These are phyloP conservation scores for Dendrobium officinale DNA, from an alignment of 106 monocot species.

Conservation along the genomic window DNA sequence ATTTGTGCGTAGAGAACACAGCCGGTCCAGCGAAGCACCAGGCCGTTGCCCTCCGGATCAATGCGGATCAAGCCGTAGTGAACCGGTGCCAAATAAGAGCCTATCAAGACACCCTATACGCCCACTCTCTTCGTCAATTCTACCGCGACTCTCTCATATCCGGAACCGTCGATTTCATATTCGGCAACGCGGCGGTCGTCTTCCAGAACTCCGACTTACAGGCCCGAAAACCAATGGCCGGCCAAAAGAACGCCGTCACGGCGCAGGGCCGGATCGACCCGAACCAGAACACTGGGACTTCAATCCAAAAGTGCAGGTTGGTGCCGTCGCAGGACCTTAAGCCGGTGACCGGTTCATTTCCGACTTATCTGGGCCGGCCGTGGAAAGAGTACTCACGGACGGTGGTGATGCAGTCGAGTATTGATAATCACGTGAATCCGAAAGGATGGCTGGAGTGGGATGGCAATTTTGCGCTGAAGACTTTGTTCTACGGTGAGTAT, in stretches of 20 bases:
- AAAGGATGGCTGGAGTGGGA: slow-evolving; percentile 36
- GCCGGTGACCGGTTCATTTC: slow-evolving; percentile 8
- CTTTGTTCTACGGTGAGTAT: slow-evolving; percentile 35
- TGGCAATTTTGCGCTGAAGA: slow-evolving; percentile 21
- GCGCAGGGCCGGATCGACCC: slow-evolving; percentile 35
- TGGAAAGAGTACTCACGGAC: slow-evolving; percentile 49
- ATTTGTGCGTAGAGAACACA: slow-evolving; percentile 53
- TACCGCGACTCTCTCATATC: slow-evolving; percentile 29
- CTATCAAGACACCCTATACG: slow-evolving; percentile 43
- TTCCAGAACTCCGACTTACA: slow-evolving; percentile 30
- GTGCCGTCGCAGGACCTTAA: slow-evolving; percentile 16
- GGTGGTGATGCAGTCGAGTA: slow-evolving; percentile 31
- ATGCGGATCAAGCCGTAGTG: slow-evolving; percentile 23
- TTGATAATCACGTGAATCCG: slow-evolving; percentile 16
- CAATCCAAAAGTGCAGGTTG: slow-evolving; percentile 25
- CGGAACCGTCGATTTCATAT: slow-evolving; percentile 42
- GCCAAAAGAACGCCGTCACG: slow-evolving; percentile 27
- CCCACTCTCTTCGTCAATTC: slow-evolving; percentile 33
- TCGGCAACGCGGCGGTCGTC: slow-evolving; percentile 37
- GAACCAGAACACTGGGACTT: slow-evolving; percentile 40
- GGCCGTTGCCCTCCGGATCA: slow-evolving; percentile 49
- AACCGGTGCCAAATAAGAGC: slow-evolving; percentile 26
- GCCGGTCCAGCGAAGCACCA: slow-evolving; percentile 63
- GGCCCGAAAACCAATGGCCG: slow-evolving; percentile 20
- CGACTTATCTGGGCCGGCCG: slow-evolving; percentile 33